Evolutionary conservation across 345 rosid species (phyloP).

Genomic region (Eucalyptus tenuipes): DNA sequence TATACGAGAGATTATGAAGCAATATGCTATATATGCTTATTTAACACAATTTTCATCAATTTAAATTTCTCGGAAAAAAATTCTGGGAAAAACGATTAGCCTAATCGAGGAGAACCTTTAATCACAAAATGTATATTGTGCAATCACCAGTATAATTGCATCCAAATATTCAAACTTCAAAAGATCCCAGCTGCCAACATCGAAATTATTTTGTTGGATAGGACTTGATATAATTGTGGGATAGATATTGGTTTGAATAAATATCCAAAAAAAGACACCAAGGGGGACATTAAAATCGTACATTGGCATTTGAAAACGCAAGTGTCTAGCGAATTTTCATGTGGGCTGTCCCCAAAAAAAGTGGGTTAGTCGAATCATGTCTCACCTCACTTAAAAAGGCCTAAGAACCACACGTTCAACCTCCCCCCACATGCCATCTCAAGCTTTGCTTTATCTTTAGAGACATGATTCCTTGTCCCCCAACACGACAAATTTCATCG

Average conservation of each 20-base stretch:
- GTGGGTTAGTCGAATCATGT: not conserved
- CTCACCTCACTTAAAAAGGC: not conserved
- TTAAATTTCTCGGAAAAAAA: not conserved
- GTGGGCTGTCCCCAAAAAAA: not conserved
- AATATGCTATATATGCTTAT: not conserved
- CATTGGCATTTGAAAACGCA: not conserved
- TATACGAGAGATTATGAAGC: not conserved
- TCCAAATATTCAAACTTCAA: not conserved
- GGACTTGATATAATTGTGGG: not conserved
- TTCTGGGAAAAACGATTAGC: not conserved
- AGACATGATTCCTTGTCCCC: not conserved
- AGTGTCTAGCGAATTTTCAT: not conserved
- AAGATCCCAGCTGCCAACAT: not conserved
- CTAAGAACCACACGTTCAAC: not conserved
- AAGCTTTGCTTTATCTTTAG: not conserved
- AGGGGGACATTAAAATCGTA: not conserved
- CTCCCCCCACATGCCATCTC: not conserved
- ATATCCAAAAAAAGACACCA: not conserved
- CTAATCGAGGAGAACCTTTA: not conserved
- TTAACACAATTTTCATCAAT: not conserved
- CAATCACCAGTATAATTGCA: not conserved
- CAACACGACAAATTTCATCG: not conserved
- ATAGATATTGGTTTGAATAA: not conserved
- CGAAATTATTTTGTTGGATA: not conserved
- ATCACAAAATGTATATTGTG: not conserved